A percentile compares a stretch with the other conserved stretches of the same genome.
Evolutionary conservation across 2,329 filamentous ascomycete genomes (phyloP).

Genomic region (Paecilomyces dactylethromorphus): DNA sequence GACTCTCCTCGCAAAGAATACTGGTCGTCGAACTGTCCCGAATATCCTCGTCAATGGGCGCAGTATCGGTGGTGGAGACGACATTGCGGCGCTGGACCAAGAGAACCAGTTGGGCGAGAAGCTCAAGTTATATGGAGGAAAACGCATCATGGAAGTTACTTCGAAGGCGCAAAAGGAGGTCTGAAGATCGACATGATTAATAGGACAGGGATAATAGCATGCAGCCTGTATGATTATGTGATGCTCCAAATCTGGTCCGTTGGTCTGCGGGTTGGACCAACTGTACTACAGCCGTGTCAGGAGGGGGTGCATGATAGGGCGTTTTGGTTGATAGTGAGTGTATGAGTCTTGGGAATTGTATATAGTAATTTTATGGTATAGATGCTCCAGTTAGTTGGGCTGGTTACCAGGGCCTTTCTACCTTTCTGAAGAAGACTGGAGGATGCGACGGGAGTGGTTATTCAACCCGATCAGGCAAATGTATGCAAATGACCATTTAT

Average conservation of each 20-base stretch:
- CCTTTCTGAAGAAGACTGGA: too few relatives aligned
- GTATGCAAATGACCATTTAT: background rate
- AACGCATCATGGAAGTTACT: slow-evolving; percentile 45
- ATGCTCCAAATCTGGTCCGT: background rate
- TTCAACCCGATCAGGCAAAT: background rate
- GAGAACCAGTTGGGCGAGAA: slow-evolving; percentile 63
- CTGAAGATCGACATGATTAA: slow-evolving; percentile 3
- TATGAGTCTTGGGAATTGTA: background rate
- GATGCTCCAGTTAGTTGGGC: background rate
- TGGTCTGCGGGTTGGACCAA: background rate
- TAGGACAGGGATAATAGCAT: background rate
- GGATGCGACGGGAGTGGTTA: too few relatives aligned
- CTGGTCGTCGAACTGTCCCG: slow-evolving; percentile 78
- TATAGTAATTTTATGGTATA: background rate
- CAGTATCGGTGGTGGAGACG: slow-evolving; percentile 86
- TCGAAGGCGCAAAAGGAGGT: slow-evolving; percentile 10
- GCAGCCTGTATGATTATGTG: background rate
- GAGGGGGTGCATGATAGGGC: background rate
- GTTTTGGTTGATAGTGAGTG: background rate
- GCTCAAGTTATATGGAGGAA: slow-evolving; percentile 67
- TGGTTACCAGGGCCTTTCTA: background rate
- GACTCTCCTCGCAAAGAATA: slow-evolving; percentile 62
- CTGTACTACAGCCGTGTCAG: background rate
- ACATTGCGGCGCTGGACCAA: slow-evolving; percentile 66
- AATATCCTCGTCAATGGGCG: slow-evolving; percentile 84